These are phyloP conservation scores for Calonectria leucothoes DNA, from an alignment of 2,329 filamentous ascomycete genomes.

Conservation along the genomic window DNA sequence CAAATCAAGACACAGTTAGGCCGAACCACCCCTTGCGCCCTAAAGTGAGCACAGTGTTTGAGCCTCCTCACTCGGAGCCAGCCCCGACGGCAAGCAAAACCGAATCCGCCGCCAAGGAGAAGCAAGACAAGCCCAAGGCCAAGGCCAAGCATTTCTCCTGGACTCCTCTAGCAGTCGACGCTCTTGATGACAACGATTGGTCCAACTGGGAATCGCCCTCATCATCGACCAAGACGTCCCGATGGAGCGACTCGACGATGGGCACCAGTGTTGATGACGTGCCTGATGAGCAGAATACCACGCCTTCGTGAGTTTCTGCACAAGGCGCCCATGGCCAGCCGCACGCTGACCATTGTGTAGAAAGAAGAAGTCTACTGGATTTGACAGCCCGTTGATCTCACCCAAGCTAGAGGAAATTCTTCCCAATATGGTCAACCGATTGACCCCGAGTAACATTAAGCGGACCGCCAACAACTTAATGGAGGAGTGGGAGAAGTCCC, in stretches of 20 bases:
- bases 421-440: conserved; percentile 77
- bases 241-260: conserved; percentile 74
- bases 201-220: conserved; percentile 72
- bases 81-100: conserved; percentile 47
- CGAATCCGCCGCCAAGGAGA: conserved; percentile 42
- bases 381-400: conserved; percentile 48
- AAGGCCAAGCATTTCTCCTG: conserved; percentile 69
- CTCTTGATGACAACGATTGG: conserved; percentile 72
- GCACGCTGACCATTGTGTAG: conserved; percentile 36
- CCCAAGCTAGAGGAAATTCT: conserved; percentile 66
- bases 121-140: conserved; percentile 51
- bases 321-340: background rate
- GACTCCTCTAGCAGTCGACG: conserved; percentile 68
- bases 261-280: conserved; percentile 57
- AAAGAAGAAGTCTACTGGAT: conserved; percentile 46
- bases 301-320: conserved; percentile 58
- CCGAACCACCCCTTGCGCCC: conserved; percentile 54
- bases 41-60: conserved; percentile 56
- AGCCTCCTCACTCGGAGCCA: conserved; percentile 47
- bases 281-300: conserved; percentile 61
- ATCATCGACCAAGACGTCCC: conserved; percentile 58
- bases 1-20: conserved; percentile 61
- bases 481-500: conserved; percentile 86
- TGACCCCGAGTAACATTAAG: conserved; percentile 82
- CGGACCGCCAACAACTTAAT: conserved; percentile 87